These are phyloP conservation scores for Coleophoma eucalyptorum DNA, from an alignment of 2,329 filamentous ascomycete species.

Conservation along the genomic window DNA sequence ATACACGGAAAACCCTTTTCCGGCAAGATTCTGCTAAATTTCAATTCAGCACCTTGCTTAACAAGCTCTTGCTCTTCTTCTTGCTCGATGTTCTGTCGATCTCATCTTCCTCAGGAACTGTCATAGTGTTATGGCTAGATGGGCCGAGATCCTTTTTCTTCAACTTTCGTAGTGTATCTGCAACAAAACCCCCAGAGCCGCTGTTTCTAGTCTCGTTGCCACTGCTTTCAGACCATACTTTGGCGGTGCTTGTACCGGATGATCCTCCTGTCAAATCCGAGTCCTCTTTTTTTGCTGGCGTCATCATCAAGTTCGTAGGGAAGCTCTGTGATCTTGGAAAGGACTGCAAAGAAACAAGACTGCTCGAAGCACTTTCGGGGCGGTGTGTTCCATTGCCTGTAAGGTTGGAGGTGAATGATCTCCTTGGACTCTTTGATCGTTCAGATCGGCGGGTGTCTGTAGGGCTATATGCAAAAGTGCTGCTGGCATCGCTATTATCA, in stretches of 20 bases:
- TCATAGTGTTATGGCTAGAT: neutral
- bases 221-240: conserved; percentile 2
- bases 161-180: conserved; percentile 14
- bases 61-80: conserved; percentile 25
- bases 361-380: conserved; percentile 23
- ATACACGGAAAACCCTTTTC: neutral
- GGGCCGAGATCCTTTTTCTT: conserved; percentile 16
- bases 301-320: conserved; percentile 22
- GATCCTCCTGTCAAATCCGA: conserved; percentile 6
- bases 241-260: conserved; percentile 8
- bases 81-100: conserved; percentile 13
- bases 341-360: conserved; percentile 16
- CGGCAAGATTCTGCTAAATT: conserved; percentile 3
- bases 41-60: conserved; percentile 25
- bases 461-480: conserved; percentile 18
- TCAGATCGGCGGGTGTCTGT: conserved; percentile 17
- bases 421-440: conserved; percentile 22
- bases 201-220: conserved; percentile 1
- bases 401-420: conserved; percentile 23
- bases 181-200: conserved; percentile 13
- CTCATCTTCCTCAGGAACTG: conserved; percentile 7
- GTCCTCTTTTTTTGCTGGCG: conserved; percentile 12
- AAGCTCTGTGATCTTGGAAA: conserved; percentile 6
- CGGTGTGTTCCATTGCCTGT: conserved; percentile 15
- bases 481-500: conserved; percentile 27